A percentile compares a stretch with the other conserved stretches of the same genome.
These are phyloP conservation scores for Purpureocillium lavendulum DNA, from an alignment of 2,329 filamentous ascomycete species.

Conservation along the genomic window DNA sequence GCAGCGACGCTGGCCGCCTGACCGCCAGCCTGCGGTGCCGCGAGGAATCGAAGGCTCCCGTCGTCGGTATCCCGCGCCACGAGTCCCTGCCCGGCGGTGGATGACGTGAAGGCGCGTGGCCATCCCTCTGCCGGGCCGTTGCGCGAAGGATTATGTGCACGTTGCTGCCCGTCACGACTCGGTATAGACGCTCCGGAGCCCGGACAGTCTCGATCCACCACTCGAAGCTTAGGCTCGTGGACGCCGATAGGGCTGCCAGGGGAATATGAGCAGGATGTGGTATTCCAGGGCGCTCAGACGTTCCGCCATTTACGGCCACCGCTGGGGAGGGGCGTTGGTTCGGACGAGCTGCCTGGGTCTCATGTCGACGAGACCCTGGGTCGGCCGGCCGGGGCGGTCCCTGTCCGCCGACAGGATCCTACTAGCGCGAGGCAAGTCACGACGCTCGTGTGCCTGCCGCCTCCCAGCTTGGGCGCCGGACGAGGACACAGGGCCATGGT, in stretches of 20 bases:
- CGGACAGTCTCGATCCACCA: no score
- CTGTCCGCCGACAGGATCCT: neutral
- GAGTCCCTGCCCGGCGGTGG: no score
- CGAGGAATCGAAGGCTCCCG: neutral
- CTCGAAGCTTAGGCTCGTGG: no score
- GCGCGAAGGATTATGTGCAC: no score
- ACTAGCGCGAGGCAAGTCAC: neutral
- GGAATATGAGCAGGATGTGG: neutral
- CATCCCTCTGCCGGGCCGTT: no score
- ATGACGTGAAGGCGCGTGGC: no score
- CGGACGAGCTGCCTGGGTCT: neutral
- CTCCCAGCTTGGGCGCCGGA: neutral
- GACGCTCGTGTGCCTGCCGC: neutral
- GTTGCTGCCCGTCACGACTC: no score
- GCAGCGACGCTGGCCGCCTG: slow-evolving; percentile 5
- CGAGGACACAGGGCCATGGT: neutral
- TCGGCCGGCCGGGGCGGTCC: neutral
- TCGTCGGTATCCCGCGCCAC: neutral
- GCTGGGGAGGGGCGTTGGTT: slow-evolving; percentile 1
- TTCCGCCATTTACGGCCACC: neutral
- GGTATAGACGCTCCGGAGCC: no score
- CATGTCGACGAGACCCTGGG: no score
- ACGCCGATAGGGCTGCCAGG: neutral
- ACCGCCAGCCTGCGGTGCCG: slow-evolving; percentile 4
- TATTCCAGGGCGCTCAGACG: neutral